Base-by-base conservation (phyloP, 176 grass and related monocot genomes). In the Calamus simplicifolius region DNA sequence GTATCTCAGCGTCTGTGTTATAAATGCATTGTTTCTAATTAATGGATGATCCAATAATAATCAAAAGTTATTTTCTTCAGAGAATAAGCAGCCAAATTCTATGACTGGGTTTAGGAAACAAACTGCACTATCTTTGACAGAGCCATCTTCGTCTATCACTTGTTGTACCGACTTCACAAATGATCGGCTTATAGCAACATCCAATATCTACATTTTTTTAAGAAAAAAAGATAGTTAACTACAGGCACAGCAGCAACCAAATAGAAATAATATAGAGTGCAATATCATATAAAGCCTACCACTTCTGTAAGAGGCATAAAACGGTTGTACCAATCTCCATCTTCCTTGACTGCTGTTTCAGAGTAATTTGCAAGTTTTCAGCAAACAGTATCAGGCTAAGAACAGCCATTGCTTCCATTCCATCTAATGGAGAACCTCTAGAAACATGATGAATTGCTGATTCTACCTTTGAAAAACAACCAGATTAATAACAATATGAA, bases 91-190 rank as follows among this genome's bases (percentile, higher is more conserved):
- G 35, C 35, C 35, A 43, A 43, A 13, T 43, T 43, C 12, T 43
- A 13, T 2, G 6, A 43, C 35, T 2, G 6, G 35, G 35, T 65
- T 52, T 26, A 80, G 54, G 59, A 48, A 77, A 52, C 78, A 75
- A 77, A 89, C 86, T 59, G 86, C 78, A 66, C 66, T 85, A 49
- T 89, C 81, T 85, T 90, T 90, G 28, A 90, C 75, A 50, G 81
- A 90, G 48, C 87, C 87, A 51, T 90, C 81, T 55, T 85, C 87
- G 51, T 90, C 78, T 73, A 90, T 51, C 28, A 82, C 53, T 55
- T 85, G 75, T 48, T 85, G 81, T 62, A 85, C 78, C 52, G 72
- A 79, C 52, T 85, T 90, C 58, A 70, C 82, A 54, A 90, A 58
- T 75, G 64, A 69, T 26, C 70, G 74, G 63, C 26, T 90, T 56